Conservation (phyloP, 352 stramenopile species). For the Pythium inflatum region DNA sequence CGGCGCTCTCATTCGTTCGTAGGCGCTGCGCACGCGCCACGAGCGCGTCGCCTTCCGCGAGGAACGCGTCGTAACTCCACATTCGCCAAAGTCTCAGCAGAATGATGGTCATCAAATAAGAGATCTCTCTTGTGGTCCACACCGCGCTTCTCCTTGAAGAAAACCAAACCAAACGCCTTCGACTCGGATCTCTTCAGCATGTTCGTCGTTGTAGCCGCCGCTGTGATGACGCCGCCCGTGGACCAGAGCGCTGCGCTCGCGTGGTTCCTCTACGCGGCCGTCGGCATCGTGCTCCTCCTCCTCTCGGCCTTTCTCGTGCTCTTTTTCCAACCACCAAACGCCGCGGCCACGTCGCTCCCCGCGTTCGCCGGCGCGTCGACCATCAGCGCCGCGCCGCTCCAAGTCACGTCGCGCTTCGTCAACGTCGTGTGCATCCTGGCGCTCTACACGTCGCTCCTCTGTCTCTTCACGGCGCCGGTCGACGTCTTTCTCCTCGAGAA, state of each 20-base stretch:
- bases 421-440: slow-evolving; percentile 68
- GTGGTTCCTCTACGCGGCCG: slow-evolving; percentile 70
- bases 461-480: slow-evolving; percentile 77
- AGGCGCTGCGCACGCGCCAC: slow-evolving; percentile 42
- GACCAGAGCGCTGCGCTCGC: slow-evolving; percentile 46
- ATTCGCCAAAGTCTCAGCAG: slow-evolving; percentile 26
- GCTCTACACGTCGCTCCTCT: slow-evolving; percentile 74
- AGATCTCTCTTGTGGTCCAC: slow-evolving; percentile 21
- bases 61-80: slow-evolving; percentile 61
- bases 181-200: slow-evolving; percentile 16
- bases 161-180: slow-evolving; percentile 5
- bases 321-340: slow-evolving; percentile 66
- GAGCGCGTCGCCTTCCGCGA: slow-evolving; percentile 48
- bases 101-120: no score
- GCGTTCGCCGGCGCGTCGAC: slow-evolving; percentile 61
- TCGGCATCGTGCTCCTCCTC: slow-evolving; percentile 60
- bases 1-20: slow-evolving; percentile 19
- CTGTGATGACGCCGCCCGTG: not conserved
- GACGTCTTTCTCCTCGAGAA: slow-evolving; percentile 84
- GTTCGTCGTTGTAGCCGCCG: not conserved
- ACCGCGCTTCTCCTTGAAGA: slow-evolving; percentile 21
- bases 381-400: slow-evolving; percentile 59
- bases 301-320: slow-evolving; percentile 59
- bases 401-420: slow-evolving; percentile 72
- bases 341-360: slow-evolving; percentile 51